phyloP scores from a whole-genome alignment of 805 yeast genomes.

The Blastobotrys chiropterorum region DNA sequence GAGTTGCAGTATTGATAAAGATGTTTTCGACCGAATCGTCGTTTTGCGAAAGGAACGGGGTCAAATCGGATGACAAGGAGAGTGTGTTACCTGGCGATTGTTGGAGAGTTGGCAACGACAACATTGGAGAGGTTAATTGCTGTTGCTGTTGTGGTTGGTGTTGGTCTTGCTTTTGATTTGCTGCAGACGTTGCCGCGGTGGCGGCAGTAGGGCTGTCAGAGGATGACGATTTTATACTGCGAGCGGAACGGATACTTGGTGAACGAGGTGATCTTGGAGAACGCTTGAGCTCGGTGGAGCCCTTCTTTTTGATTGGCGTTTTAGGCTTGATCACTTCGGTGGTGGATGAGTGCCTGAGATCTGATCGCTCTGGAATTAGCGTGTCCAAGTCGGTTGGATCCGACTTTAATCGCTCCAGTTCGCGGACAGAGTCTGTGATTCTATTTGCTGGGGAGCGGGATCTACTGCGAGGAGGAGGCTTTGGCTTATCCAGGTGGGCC shows the following conservation, averaged over 20 bases:
- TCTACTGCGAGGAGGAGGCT: not conserved
- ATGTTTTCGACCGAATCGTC: constrained; percentile 1
- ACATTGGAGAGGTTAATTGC: not conserved
- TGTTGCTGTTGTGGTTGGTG: not conserved
- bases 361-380: not conserved
- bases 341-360: not conserved
- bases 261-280: not conserved
- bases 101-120: constrained; percentile 3
- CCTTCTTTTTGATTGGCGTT: not conserved
- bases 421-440: not conserved
- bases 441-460: not conserved
- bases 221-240: not conserved
- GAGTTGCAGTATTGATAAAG: not conserved
- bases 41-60: constrained; percentile 1
- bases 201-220: not conserved
- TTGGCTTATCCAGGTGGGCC: not conserved
- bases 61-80: constrained; percentile 2
- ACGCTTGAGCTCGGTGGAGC: not conserved
- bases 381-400: not conserved
- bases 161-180: not conserved
- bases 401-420: not conserved
- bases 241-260: not conserved
- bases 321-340: not conserved
- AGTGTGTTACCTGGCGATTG: not conserved
- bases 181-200: not conserved